Conservation (phyloP, 2,329 filamentous ascomycete species). For the Ophiostoma australiae region DNA sequence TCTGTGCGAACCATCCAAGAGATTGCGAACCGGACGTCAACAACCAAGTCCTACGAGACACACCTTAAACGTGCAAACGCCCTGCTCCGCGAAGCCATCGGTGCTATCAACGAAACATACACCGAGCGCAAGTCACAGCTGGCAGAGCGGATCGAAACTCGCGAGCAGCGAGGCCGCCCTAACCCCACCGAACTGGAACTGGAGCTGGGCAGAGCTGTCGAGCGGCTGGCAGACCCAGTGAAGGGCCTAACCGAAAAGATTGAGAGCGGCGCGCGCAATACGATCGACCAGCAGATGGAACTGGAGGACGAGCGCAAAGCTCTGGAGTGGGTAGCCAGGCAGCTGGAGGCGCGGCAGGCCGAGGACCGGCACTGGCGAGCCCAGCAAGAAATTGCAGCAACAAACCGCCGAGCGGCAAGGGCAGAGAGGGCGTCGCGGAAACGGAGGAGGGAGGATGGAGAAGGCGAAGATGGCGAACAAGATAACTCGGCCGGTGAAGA, state of each 20-base stretch:
- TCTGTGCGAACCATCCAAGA: slow-evolving; percentile 41
- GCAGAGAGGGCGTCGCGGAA: slow-evolving; percentile 25
- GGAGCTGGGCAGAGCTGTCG: slow-evolving; percentile 37
- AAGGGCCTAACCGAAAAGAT: slow-evolving; percentile 41
- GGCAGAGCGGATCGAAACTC: slow-evolving; percentile 34
- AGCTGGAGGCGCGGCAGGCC: slow-evolving; percentile 30
- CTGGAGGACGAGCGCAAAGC: slow-evolving; percentile 46
- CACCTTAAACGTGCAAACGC: slow-evolving; percentile 44
- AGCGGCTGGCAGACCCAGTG: slow-evolving; percentile 39
- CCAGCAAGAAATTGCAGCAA: slow-evolving; percentile 9
- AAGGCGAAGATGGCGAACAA: neutral
- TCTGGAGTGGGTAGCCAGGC: slow-evolving; percentile 35
- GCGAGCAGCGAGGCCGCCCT: slow-evolving; percentile 32
- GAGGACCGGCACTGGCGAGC: slow-evolving; percentile 24
- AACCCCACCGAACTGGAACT: slow-evolving; percentile 28
- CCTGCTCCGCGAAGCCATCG: slow-evolving; percentile 41
- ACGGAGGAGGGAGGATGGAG: slow-evolving; percentile 19
- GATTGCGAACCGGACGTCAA: slow-evolving; percentile 41
- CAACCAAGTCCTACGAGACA: slow-evolving; percentile 41
- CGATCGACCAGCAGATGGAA: slow-evolving; percentile 47
- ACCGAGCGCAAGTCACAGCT: slow-evolving; percentile 37
- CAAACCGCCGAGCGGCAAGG: slow-evolving; percentile 19
- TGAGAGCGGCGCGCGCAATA: slow-evolving; percentile 44
- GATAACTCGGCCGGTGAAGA: slow-evolving; percentile 22
- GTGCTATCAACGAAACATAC: slow-evolving; percentile 46